Evolutionary conservation across 495 filamentous ascomycete species (phyloP).

Genomic region (Tuber magnatum): DNA sequence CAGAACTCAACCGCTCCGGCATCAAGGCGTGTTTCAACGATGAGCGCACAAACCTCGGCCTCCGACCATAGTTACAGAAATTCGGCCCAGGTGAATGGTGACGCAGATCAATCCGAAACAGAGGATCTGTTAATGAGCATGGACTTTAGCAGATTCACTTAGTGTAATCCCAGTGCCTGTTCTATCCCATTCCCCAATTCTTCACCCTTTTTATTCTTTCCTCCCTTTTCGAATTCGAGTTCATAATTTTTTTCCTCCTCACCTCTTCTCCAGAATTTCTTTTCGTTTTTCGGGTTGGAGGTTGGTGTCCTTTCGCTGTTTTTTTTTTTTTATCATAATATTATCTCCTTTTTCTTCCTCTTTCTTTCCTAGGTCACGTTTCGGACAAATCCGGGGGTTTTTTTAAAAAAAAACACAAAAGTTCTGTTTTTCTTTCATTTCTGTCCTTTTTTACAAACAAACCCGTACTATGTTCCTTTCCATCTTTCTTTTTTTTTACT

Average conservation of each 20-base stretch:
- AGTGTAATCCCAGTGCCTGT: conserved; percentile 6
- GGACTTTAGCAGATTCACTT: conserved; percentile 41
- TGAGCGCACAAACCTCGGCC: conserved; percentile 27
- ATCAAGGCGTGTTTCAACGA: conserved; percentile 32
- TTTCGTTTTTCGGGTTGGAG: conserved; percentile 3
- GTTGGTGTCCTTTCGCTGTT: conserved; percentile 7
- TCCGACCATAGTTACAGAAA: conserved; percentile 29
- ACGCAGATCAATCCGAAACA: conserved; percentile 32
- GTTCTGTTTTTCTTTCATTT: background rate
- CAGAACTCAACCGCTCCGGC: conserved; percentile 12
- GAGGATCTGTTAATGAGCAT: conserved; percentile 37
- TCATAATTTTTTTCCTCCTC: conserved; percentile 3
- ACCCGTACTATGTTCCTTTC: background rate
- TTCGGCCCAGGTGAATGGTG: conserved; percentile 29
- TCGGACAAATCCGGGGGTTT: background rate
- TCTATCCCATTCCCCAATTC: background rate
- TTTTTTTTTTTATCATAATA: too few relatives aligned
- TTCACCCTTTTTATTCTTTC: conserved; percentile 1
- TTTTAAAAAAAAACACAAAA: background rate
- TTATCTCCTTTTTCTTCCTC: background rate
- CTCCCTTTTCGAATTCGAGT: background rate
- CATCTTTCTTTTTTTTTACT: background rate
- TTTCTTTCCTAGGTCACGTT: background rate
- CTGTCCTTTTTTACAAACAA: background rate
- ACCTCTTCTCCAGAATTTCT: conserved; percentile 10